A percentile compares a stretch with the other conserved stretches of the same genome.
Conservation (phyloP, 2,329 filamentous ascomycete species). For the Fusarium buharicum region DNA sequence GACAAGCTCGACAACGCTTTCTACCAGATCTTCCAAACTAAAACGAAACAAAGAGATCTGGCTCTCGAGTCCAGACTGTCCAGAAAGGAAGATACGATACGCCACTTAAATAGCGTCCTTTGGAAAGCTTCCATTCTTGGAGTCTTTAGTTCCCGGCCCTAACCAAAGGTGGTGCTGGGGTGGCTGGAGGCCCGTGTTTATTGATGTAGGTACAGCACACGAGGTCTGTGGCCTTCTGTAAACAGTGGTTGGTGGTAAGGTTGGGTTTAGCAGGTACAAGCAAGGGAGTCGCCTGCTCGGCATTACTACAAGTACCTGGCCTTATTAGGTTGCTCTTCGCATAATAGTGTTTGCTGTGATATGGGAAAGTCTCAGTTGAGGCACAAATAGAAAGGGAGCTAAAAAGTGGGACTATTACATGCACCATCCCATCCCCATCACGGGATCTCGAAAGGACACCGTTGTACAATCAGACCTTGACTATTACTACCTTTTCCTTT, state of each 20-base stretch:
- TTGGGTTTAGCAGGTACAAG: constrained; percentile 8
- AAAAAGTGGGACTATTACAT: constrained; percentile 44
- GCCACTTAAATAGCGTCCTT: constrained; percentile 33
- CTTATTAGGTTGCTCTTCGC: background rate
- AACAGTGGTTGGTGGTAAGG: background rate
- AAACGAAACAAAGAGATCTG: constrained; percentile 1
- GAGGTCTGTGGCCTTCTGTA: background rate
- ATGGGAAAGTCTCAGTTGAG: background rate
- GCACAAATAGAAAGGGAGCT: constrained; percentile 25
- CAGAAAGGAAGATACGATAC: constrained; percentile 1
- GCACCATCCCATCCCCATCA: too few species aligned
- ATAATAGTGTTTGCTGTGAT: background rate
- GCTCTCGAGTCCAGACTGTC: constrained; percentile 1
- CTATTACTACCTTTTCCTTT: constrained; percentile 10
- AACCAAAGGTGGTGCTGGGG: constrained; percentile 26
- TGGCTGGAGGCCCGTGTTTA: constrained; percentile 26
- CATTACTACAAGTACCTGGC: background rate
- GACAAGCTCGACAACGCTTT: background rate
- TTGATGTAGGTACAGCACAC: constrained; percentile 4
- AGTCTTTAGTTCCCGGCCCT: constrained; percentile 34
- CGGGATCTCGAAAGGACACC: constrained; percentile 55
- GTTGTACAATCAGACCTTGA: constrained; percentile 45
- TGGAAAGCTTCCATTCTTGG: constrained; percentile 39
- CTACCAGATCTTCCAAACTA: background rate
- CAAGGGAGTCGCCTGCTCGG: constrained; percentile 6